Percentiles rank a stretch among this genome's conserved stretches.
phyloP scores from a whole-genome alignment of 345 rosid species.

The Salix caprea region DNA sequence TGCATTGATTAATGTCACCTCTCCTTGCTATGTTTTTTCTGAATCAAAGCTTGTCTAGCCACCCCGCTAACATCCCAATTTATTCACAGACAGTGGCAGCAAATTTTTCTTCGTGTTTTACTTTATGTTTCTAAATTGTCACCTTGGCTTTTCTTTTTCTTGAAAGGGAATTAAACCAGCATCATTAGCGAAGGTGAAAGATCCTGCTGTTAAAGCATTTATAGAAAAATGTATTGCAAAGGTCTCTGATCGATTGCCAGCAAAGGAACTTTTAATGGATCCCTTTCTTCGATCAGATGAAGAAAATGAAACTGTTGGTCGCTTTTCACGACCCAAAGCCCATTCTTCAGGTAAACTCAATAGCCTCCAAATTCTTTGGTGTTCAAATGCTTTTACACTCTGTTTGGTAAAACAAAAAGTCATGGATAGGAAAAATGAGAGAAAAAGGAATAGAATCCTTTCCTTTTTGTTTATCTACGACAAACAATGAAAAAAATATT shows the following conservation, averaged over 20 bases:
- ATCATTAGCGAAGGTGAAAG: conserved; percentile 70
- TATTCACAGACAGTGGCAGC: background rate
- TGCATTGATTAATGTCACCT: background rate
- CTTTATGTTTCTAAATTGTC: conserved; percentile 5
- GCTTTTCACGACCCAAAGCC: conserved; percentile 24
- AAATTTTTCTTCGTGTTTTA: background rate
- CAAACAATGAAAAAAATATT: background rate
- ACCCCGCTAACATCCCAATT: background rate
- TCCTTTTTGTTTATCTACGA: background rate
- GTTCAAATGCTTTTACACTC: background rate
- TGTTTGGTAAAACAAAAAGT: background rate
- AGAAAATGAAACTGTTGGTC: conserved; percentile 42
- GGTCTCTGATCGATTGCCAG: conserved; percentile 67
- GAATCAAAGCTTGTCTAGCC: background rate
- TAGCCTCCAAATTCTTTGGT: background rate
- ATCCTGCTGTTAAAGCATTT: conserved; percentile 58
- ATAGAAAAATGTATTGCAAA: conserved; percentile 86
- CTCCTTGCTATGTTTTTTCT: background rate
- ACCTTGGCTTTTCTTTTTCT: conserved; percentile 7
- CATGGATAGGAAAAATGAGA: background rate
- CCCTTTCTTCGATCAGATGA: conserved; percentile 67
- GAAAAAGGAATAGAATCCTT: background rate
- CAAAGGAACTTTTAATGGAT: conserved; percentile 82
- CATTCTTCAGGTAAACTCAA: conserved; percentile 35
- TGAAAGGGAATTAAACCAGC: conserved; percentile 90